Evolutionary conservation across 2,329 filamentous ascomycete species (phyloP).

Genomic region (Ceratocystis cacaofunesta): DNA sequence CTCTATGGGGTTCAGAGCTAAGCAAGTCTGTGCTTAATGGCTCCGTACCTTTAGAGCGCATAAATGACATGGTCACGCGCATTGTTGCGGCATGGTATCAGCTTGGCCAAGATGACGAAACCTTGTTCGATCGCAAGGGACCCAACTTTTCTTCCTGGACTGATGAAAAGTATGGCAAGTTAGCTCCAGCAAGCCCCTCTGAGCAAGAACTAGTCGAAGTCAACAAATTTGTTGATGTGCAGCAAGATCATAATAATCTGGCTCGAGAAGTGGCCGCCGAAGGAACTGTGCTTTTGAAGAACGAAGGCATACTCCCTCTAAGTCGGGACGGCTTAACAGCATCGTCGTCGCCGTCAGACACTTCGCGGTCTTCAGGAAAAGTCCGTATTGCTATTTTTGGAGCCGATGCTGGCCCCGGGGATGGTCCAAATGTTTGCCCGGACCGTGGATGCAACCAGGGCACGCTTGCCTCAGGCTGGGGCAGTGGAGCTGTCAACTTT

Average conservation of each 20-base stretch:
- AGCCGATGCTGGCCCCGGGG: constrained; percentile 34
- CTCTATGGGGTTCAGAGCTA: constrained; percentile 67
- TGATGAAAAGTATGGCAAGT: constrained; percentile 35
- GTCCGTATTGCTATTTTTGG: constrained; percentile 36
- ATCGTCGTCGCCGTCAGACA: constrained; percentile 18
- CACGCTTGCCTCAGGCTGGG: constrained; percentile 59
- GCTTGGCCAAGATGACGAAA: constrained; percentile 56
- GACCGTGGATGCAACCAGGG: constrained; percentile 56
- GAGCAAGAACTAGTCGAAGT: constrained; percentile 32
- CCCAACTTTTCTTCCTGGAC: constrained; percentile 73
- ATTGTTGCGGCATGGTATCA: constrained; percentile 87
- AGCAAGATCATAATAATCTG: constrained; percentile 35
- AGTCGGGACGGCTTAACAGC: constrained; percentile 22
- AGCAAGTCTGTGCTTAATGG: constrained; percentile 67
- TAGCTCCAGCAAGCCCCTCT: constrained; percentile 37
- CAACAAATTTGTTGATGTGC: constrained; percentile 54
- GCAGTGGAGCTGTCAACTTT: constrained; percentile 52
- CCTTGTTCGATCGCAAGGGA: constrained; percentile 55
- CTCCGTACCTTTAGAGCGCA: constrained; percentile 59
- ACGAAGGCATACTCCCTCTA: constrained; percentile 43
- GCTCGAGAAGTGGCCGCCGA: constrained; percentile 41
- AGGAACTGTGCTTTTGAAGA: constrained; percentile 44
- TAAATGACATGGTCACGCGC: constrained; percentile 80
- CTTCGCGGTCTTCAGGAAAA: constrained; percentile 24
- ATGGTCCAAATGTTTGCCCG: constrained; percentile 50